phyloP scores from a whole-genome alignment of 768 basidiomycete genomes.

The Pisolithus marmoratus region DNA sequence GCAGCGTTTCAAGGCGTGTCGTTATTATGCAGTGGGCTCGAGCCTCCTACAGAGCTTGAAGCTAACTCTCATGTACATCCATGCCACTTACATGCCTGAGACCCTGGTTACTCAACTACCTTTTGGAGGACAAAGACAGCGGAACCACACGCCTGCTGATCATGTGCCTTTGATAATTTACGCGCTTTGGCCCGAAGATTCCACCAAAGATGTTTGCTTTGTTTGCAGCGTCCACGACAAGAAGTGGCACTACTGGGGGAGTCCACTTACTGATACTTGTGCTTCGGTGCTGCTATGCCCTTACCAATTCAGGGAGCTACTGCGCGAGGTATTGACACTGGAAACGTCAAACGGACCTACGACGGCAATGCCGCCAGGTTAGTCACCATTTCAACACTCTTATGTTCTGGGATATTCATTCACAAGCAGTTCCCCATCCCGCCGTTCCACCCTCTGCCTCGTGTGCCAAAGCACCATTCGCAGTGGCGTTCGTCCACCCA shows the following conservation, averaged over 20 bases:
- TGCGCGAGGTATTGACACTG: not conserved
- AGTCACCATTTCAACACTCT: not conserved
- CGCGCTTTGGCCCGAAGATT: not conserved
- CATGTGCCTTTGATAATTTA: not conserved
- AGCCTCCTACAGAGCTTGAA: too few species aligned
- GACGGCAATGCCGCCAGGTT: not conserved
- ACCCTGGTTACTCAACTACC: not conserved
- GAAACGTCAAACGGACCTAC: not conserved
- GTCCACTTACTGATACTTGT: too few species aligned
- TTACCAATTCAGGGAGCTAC: too few species aligned
- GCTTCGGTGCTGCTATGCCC: too few species aligned
- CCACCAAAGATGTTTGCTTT: not conserved
- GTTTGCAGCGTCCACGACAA: not conserved
- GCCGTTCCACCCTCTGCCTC: conserved; percentile 13
- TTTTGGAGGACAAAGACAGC: not conserved
- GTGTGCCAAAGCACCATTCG: conserved; percentile 19
- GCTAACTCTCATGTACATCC: too few species aligned
- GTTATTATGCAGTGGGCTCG: too few species aligned
- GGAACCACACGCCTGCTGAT: not conserved
- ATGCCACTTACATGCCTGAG: not conserved
- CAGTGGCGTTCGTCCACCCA: conserved; percentile 20
- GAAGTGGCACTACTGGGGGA: not conserved
- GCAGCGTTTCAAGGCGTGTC: too few species aligned
- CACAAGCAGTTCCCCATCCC: conserved; percentile 3
- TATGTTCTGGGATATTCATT: not conserved